Evolutionary conservation across 805 yeast species (phyloP).

Genomic region (Candida gorgasii): DNA sequence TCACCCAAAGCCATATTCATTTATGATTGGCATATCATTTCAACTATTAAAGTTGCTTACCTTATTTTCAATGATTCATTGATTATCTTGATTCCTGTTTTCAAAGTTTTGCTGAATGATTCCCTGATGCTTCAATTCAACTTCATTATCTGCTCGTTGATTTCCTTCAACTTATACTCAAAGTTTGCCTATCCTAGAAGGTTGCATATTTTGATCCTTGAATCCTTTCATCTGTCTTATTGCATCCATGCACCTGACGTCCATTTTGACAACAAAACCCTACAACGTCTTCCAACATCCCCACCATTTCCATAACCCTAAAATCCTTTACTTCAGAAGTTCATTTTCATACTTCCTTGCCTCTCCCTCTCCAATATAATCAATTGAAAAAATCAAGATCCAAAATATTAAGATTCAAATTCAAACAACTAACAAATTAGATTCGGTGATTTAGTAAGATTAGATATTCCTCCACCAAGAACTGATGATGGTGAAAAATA

Average conservation of each 20-base stretch:
- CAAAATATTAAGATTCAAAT: constrained; percentile 5
- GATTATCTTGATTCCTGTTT: constrained; percentile 4
- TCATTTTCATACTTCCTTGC: constrained; percentile 5
- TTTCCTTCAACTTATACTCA: constrained; percentile 7
- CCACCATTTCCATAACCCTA: no score
- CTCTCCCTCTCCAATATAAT: constrained; percentile 11
- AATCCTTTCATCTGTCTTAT: no score
- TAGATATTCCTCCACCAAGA: constrained; percentile 65
- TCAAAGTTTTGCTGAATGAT: not conserved
- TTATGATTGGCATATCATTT: no score
- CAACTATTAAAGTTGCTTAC: no score
- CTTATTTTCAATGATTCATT: not conserved
- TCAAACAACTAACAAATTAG: constrained; percentile 27
- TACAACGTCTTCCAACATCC: no score
- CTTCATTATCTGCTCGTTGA: not conserved
- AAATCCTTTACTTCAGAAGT: constrained; percentile 2
- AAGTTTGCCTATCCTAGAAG: no score
- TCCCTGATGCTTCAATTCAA: not conserved
- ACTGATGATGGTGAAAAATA: constrained; percentile 58
- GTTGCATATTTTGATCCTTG: no score
- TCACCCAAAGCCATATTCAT: not conserved
- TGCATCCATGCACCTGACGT: no score
- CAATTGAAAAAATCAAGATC: constrained; percentile 6
- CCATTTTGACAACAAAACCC: no score
- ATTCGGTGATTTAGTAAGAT: constrained; percentile 57